Conservation (phyloP, 2,329 filamentous ascomycete species). For the Sporothrix luriei region DNA sequence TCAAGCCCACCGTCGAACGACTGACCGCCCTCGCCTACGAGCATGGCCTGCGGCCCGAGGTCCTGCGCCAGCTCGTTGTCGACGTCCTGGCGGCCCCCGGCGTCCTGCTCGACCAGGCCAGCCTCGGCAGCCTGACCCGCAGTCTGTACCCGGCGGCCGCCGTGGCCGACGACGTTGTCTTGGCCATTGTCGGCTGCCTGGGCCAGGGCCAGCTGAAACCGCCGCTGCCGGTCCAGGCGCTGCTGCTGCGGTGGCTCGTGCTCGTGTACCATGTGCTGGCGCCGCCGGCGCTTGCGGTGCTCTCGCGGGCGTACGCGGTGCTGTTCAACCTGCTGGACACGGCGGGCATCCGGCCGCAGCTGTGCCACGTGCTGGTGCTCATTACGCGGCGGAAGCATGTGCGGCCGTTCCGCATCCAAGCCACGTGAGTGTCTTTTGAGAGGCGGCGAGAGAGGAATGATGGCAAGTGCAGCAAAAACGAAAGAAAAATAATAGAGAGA, state of each 20-base stretch:
- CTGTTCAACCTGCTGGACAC: slow-evolving; percentile 83
- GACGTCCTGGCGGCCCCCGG: slow-evolving; percentile 61
- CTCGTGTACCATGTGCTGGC: slow-evolving; percentile 69
- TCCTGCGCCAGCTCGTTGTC: slow-evolving; percentile 65
- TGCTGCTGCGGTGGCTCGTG: slow-evolving; percentile 76
- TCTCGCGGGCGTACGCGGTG: slow-evolving; percentile 72
- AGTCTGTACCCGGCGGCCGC: slow-evolving; percentile 73
- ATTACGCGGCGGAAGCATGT: slow-evolving; percentile 82
- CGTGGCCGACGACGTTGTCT: slow-evolving; percentile 62
- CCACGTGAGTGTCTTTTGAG: slow-evolving; percentile 55
- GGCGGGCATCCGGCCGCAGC: slow-evolving; percentile 65
- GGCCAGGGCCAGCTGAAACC: slow-evolving; percentile 78
- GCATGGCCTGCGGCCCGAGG: slow-evolving; percentile 63
- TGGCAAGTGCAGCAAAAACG: too few species aligned
- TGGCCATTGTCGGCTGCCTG: slow-evolving; percentile 71
- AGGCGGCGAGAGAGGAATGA: neutral
- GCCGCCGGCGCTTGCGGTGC: slow-evolving; percentile 57
- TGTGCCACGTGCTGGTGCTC: slow-evolving; percentile 78
- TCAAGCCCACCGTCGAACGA: slow-evolving; percentile 65
- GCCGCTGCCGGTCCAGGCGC: slow-evolving; percentile 67
- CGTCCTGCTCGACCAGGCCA: slow-evolving; percentile 74
- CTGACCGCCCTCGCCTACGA: slow-evolving; percentile 67
- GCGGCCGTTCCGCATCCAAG: slow-evolving; percentile 78
- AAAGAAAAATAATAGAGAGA: neutral
- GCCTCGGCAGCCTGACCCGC: slow-evolving; percentile 67